Conservation (phyloP, 108 stramenopile genomes). For the Discostella stelligeroides region DNA sequence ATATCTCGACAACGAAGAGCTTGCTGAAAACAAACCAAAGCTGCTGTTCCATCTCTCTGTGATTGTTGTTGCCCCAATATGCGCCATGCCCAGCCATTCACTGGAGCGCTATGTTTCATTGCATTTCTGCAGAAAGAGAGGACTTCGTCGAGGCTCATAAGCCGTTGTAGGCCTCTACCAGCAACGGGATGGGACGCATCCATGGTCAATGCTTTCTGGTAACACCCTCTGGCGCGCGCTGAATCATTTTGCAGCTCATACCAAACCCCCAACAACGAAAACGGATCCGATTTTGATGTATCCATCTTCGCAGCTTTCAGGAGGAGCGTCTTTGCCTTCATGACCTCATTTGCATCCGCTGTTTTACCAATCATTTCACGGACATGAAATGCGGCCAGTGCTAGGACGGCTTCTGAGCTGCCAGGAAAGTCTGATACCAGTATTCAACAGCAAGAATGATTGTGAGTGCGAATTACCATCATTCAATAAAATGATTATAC, state of each 20-base stretch:
- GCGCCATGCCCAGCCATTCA: slow-evolving; percentile 82
- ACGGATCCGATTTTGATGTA: slow-evolving; percentile 57
- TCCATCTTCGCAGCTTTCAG: slow-evolving; percentile 76
- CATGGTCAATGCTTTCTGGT: slow-evolving; percentile 55
- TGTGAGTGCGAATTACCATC: neutral
- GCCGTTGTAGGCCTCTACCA: slow-evolving; percentile 66
- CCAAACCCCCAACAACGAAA: slow-evolving; percentile 75
- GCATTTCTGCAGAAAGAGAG: slow-evolving; percentile 47
- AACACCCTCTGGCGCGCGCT: slow-evolving; percentile 65
- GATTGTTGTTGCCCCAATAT: slow-evolving; percentile 52
- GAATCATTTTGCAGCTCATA: slow-evolving; percentile 60
- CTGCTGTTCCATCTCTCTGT: slow-evolving; percentile 44
- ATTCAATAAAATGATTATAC: neutral
- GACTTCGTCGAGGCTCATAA: slow-evolving; percentile 28
- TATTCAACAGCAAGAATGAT: neutral
- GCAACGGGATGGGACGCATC: slow-evolving; percentile 81
- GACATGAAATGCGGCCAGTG: slow-evolving; percentile 65
- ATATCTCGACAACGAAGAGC: slow-evolving; percentile 70
- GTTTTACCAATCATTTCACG: slow-evolving; percentile 36
- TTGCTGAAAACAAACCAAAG: slow-evolving; percentile 65
- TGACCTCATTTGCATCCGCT: slow-evolving; percentile 14
- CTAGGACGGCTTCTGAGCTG: slow-evolving; percentile 59
- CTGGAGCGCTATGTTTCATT: slow-evolving; percentile 47
- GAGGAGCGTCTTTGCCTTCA: slow-evolving; percentile 54
- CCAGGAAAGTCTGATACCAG: slow-evolving; percentile 33